These are phyloP conservation scores for Magnusiomyces magnusii DNA, from an alignment of 1,139 yeast species.

Conservation along the genomic window DNA sequence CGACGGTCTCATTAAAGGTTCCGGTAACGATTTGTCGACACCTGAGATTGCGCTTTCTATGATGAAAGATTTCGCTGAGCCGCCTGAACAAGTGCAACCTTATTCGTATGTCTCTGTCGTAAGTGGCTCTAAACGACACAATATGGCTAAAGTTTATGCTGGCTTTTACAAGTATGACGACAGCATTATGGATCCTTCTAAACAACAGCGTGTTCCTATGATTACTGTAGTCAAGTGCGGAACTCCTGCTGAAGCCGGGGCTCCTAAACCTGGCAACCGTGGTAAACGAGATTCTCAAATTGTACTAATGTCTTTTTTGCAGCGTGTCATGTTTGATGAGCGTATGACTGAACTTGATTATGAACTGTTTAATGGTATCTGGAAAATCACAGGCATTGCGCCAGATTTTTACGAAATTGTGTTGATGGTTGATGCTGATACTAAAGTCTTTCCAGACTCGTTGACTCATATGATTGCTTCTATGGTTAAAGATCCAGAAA, in stretches of 20 bases:
- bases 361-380: slow-evolving; percentile 68
- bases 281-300: slow-evolving; percentile 98
- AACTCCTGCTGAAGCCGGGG: slow-evolving; percentile 67
- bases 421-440: slow-evolving; percentile 97
- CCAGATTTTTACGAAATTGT: slow-evolving; percentile 80
- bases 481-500: slow-evolving; percentile 80
- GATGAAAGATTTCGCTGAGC: slow-evolving; percentile 76
- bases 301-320: slow-evolving; percentile 86
- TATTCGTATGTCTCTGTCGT: slow-evolving; percentile 93
- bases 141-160: slow-evolving; percentile 87
- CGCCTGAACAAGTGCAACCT: slow-evolving; percentile 66
- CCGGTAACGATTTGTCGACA: slow-evolving; percentile 78
- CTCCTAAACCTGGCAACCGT: slow-evolving; percentile 94
- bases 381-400: slow-evolving; percentile 84
- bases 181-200: slow-evolving; percentile 61
- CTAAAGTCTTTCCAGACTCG: slow-evolving; percentile 84
- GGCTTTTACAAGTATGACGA: slow-evolving; percentile 85
- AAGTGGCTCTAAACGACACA: slow-evolving; percentile 85
- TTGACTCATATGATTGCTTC: slow-evolving; percentile 89
- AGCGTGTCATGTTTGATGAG: slow-evolving; percentile 87
- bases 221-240: slow-evolving; percentile 86
- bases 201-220: slow-evolving; percentile 86
- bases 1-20: slow-evolving; percentile 91
- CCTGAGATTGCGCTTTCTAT: slow-evolving; percentile 81
- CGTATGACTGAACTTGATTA: slow-evolving; percentile 94